These are phyloP conservation scores for Candida andamanensis DNA, from an alignment of 805 yeast species.

Conservation along the genomic window DNA sequence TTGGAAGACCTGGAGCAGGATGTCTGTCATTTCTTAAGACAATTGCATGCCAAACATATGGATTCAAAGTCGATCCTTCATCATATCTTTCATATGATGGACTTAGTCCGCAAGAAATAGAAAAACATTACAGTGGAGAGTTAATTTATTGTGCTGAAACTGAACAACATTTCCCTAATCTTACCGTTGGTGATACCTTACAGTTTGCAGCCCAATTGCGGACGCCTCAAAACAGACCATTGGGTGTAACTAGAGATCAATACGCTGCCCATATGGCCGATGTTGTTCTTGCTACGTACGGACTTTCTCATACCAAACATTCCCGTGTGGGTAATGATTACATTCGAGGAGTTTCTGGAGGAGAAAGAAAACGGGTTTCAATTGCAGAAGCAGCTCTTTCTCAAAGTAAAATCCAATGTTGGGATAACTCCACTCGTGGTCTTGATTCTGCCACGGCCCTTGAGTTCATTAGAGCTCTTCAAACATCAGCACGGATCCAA, in stretches of 20 bases:
- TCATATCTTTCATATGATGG: constrained; percentile 33
- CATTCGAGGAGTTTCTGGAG: constrained; percentile 76
- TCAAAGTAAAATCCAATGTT: constrained; percentile 49
- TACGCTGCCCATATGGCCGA: constrained; percentile 39
- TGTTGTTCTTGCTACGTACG: constrained; percentile 42
- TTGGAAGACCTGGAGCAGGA: constrained; percentile 41
- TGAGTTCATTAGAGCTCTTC: constrained; percentile 64
- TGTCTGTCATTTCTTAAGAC: constrained; percentile 38
- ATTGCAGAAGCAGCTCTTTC: constrained; percentile 72
- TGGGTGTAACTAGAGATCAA: constrained; percentile 30
- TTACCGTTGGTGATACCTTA: constrained; percentile 52
- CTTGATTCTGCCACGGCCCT: constrained; percentile 80
- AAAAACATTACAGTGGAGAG: constrained; percentile 30
- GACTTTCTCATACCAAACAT: constrained; percentile 48
- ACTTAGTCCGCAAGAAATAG: constrained; percentile 23
- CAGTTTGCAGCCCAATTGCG: constrained; percentile 51
- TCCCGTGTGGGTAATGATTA: constrained; percentile 62
- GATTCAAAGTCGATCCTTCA: constrained; percentile 29
- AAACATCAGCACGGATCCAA: constrained; percentile 50
- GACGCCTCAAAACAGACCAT: constrained; percentile 41
- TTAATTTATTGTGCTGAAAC: constrained; percentile 46
- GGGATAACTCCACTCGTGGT: constrained; percentile 83
- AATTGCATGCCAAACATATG: constrained; percentile 33
- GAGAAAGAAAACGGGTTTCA: constrained; percentile 81
- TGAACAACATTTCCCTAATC: constrained; percentile 53